Base-by-base conservation (phyloP, 176 grass and related monocot genomes). In the Zea luxurians region DNA sequence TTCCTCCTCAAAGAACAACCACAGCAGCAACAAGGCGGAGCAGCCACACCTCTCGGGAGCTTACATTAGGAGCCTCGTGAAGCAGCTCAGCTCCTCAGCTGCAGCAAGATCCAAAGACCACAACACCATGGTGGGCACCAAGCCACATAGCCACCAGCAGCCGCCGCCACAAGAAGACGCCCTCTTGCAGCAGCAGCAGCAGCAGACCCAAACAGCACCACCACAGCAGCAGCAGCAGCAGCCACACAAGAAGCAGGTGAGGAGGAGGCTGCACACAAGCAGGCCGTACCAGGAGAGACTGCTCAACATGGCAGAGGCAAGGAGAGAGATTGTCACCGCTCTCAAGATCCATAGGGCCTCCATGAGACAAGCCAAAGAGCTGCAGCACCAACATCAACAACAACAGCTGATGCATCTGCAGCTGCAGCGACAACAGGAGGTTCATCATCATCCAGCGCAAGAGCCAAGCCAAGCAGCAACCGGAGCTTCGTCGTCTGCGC, bases 251-350 rank as follows among this genome's bases (percentile, higher is more conserved):
- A 99, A 95, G 78, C 95, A 98, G 83, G 88, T 95, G 47, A 94
- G 92, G 69, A 91, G 96, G 80, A 84, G 96, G 86, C 85, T 92
- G 75, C 96, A 99, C 70, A 94, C 96, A 40, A 95, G 89, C 72
- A 83, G 83, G 50, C 96, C 96, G 1, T 99, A 99, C 75, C 92
- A 95, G 81, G 92, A 99, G 75, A 90, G 90, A 67, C 76, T 99
- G 41, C 80, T 99, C 48, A 99, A 99, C 71, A 99, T 99, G 96
- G 96, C 96, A 10, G 96, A 99, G 65, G 96, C 92, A 50, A 84
- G 96, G 83, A 66, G 96, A 72, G 96, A 99, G 90, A 99, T 99
- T 40, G 92, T 95, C 20, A 87, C 86, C 3, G 92, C 96, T 70
- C 89, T 98, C 68, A 99, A 94, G 80, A 84, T 95, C 74, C 96